Percentiles rank a stretch among this genome's conserved stretches.
Conservation (phyloP, 2,329 filamentous ascomycete genomes). For the Knoxdaviesia proteae region DNA sequence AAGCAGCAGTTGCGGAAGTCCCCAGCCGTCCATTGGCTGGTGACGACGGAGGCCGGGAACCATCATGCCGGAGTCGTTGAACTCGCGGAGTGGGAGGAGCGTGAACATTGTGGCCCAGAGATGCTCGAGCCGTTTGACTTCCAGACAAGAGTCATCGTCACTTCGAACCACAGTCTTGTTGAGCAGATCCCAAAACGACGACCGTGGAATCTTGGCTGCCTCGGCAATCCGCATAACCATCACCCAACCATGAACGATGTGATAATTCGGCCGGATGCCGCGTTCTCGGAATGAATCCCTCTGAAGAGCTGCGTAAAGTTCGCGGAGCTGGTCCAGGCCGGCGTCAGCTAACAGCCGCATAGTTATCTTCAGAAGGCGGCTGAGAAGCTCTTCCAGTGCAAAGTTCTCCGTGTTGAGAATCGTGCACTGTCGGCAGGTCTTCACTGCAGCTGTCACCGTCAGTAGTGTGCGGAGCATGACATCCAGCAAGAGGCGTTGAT, state of each 20-base stretch:
- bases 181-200: constrained; percentile 39
- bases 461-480: no score
- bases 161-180: constrained; percentile 10
- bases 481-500: no score
- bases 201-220: constrained; percentile 24
- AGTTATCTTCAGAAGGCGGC: constrained; percentile 16
- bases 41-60: constrained; percentile 13
- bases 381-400: constrained; percentile 27
- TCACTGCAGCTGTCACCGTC: constrained; percentile 10
- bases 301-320: constrained; percentile 27
- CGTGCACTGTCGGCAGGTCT: constrained; percentile 18
- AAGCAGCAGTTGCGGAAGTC: constrained; percentile 32
- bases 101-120: constrained; percentile 39
- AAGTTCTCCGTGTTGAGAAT: constrained; percentile 15
- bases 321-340: constrained; percentile 21
- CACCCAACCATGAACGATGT: constrained; percentile 33
- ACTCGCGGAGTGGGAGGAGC: constrained; percentile 38
- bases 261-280: constrained; percentile 27
- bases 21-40: constrained; percentile 32
- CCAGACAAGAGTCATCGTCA: no score
- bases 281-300: constrained; percentile 22
- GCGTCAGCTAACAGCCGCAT: constrained; percentile 18
- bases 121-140: constrained; percentile 21
- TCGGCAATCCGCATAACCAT: constrained; percentile 32
- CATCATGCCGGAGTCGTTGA: constrained; percentile 32